Base-by-base conservation (phyloP, 805 yeast species). In the Wickerhamomyces bovis region DNA sequence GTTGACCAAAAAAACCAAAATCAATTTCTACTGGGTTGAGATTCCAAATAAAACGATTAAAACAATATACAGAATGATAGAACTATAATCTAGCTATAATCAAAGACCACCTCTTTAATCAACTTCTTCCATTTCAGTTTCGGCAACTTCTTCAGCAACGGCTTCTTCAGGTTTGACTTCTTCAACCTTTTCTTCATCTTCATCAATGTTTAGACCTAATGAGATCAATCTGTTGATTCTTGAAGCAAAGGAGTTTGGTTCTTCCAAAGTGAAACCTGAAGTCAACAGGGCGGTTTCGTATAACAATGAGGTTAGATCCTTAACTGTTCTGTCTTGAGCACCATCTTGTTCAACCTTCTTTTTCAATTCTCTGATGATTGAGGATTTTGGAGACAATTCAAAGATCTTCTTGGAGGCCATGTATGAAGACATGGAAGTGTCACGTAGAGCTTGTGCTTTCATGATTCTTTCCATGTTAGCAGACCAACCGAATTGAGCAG, bases 381-480 rank as follows among this genome's bases (percentile, higher is more conserved):
- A 73, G 56, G 97, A 90, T 72, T 80, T 85, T 76, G 99, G 97
- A 64, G 98, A 92, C 61, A 94, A 89, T 81, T 94, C 99, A 65
- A 94, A 89, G 67, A 94, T 94, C 85, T 94, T 94, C 89, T 94
- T 94, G 47, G 99, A 94, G 42, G 98, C 85, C 99, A 94, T 94
- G 94, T 94, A 94, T 54, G 97, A 82, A 38, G 98, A 89, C 99
- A 94, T 94, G 62, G 96, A 80, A 62, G 96, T 87, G 73, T 94
- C 99, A 79, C 98, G 89, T 66, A 94, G 78, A 63, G 99, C 99
- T 80, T 94, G 99, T 53, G 99, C 99, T 81, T 94, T 94, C 99
- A 94, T 94, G 81, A 94, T 94, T 85, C 99, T 92, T 81, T 94
- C 99, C 99, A 94, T 94, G 81, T 94, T 94, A 66, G 99, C 99